These are phyloP conservation scores for Alternaria sp. DNA, from an alignment of 2,329 filamentous ascomycete genomes.

Conservation along the genomic window DNA sequence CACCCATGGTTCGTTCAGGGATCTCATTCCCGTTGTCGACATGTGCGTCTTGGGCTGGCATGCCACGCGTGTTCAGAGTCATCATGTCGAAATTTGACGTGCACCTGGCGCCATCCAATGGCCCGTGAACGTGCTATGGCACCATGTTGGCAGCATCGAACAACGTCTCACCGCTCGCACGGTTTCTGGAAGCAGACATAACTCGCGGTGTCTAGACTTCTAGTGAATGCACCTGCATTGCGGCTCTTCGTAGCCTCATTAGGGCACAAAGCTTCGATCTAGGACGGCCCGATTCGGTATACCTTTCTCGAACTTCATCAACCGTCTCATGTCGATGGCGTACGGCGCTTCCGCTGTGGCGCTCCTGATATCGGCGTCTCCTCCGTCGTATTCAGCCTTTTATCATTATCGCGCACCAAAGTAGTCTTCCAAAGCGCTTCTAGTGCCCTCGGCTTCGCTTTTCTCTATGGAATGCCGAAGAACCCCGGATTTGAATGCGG, in stretches of 20 bases:
- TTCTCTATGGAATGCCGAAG: neutral
- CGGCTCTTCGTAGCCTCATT: conserved; percentile 16
- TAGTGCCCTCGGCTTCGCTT: conserved; percentile 2
- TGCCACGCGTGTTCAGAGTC: conserved; percentile 29
- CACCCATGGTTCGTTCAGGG: conserved; percentile 10
- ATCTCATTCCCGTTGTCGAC: conserved; percentile 12
- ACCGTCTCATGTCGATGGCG: neutral
- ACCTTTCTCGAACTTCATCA: conserved; percentile 3
- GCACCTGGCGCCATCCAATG: conserved; percentile 26
- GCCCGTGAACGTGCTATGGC: conserved; percentile 25
- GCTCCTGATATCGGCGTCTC: neutral
- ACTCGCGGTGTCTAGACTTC: conserved; percentile 7
- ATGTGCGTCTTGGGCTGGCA: conserved; percentile 9
- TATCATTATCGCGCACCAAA: neutral
- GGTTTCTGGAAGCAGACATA: neutral
- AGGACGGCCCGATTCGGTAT: conserved; percentile 14
- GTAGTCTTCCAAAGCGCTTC: conserved; percentile 11
- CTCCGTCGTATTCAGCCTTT: neutral
- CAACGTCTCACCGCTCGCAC: conserved; percentile 24
- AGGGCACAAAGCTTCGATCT: conserved; percentile 5
- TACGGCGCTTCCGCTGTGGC: conserved; percentile 11
- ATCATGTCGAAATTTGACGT: conserved; percentile 26
- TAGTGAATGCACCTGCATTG: conserved; percentile 18
- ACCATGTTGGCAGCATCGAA: conserved; percentile 21
- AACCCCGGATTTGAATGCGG: neutral